phyloP scores from a whole-genome alignment of 495 filamentous ascomycete genomes.

The Bryoglossum gracile region DNA sequence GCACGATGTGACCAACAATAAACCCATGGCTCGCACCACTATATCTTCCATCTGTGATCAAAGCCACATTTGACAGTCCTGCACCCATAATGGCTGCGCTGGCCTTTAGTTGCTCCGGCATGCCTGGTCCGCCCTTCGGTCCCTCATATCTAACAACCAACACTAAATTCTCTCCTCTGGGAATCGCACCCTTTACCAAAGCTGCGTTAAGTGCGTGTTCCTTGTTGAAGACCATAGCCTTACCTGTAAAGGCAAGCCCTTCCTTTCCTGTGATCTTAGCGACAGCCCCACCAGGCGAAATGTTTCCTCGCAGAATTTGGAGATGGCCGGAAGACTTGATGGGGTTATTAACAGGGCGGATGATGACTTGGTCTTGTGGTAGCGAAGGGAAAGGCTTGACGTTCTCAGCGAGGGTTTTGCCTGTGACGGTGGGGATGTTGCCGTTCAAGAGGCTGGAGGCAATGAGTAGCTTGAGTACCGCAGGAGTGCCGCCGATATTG shows the following conservation, averaged over 20 bases:
- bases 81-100: conserved; percentile 91
- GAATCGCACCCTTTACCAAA: conserved; percentile 62
- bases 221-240: conserved; percentile 86
- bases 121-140: conserved; percentile 90
- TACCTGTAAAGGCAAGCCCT: conserved; percentile 72
- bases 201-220: conserved; percentile 73
- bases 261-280: conserved; percentile 99
- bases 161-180: conserved; percentile 76
- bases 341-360: conserved; percentile 71
- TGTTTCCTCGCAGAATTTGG: conserved; percentile 82
- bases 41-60: conserved; percentile 93
- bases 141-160: conserved; percentile 93
- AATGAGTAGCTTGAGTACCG: conserved; percentile 86
- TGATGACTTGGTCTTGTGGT: conserved; percentile 74
- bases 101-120: conserved; percentile 90
- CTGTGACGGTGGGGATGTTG: conserved; percentile 81
- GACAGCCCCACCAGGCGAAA: conserved; percentile 86
- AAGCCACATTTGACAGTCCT: conserved; percentile 75
- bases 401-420: conserved; percentile 84
- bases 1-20: conserved; percentile 90
- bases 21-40: conserved; percentile 89
- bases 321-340: conserved; percentile 88
- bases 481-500: conserved; percentile 82
- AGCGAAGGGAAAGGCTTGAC: conserved; percentile 74
- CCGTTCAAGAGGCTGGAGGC: conserved; percentile 78